Percentiles rank a stretch among this genome's conserved stretches.
Evolutionary conservation across 805 yeast genomes (phyloP).

Genomic region (Yarrowia sp.): DNA sequence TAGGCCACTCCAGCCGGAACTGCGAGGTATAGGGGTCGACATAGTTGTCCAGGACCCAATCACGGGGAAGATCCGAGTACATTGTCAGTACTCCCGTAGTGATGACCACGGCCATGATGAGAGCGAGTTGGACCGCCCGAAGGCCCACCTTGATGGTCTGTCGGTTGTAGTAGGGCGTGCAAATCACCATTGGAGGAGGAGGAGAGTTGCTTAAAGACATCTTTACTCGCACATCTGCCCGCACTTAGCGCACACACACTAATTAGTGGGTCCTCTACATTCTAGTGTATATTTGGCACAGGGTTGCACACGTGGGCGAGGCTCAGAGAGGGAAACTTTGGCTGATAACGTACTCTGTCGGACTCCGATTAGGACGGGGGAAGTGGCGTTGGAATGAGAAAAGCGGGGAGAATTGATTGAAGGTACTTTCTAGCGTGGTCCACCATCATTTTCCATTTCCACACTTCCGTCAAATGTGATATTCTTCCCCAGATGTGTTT

Average conservation of each 20-base stretch:
- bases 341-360: neutral
- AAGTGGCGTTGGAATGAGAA: neutral
- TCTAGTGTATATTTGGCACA: neutral
- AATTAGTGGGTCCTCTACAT: neutral
- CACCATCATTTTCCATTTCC: too few relatives aligned
- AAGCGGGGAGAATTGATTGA: neutral
- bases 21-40: slow-evolving; percentile 40
- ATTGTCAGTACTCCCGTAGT: slow-evolving; percentile 29
- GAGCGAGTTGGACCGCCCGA: slow-evolving; percentile 37
- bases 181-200: slow-evolving; percentile 21
- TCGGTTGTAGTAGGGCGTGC: slow-evolving; percentile 37
- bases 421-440: neutral
- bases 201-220: neutral
- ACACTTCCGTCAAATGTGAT: neutral
- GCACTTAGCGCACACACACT: neutral
- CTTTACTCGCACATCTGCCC: neutral
- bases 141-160: slow-evolving; percentile 34
- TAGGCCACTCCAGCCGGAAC: slow-evolving; percentile 40
- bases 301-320: slow-evolving; percentile 17
- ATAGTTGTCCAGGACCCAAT: slow-evolving; percentile 13
- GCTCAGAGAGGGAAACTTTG: neutral
- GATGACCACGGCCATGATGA: slow-evolving; percentile 38
- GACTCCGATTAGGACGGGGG: neutral
- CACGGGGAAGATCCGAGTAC: slow-evolving; percentile 30
- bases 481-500: neutral